Evolutionary conservation across 495 filamentous ascomycete genomes (phyloP).

Genomic region (Hypomontagnella submonticulosa): DNA sequence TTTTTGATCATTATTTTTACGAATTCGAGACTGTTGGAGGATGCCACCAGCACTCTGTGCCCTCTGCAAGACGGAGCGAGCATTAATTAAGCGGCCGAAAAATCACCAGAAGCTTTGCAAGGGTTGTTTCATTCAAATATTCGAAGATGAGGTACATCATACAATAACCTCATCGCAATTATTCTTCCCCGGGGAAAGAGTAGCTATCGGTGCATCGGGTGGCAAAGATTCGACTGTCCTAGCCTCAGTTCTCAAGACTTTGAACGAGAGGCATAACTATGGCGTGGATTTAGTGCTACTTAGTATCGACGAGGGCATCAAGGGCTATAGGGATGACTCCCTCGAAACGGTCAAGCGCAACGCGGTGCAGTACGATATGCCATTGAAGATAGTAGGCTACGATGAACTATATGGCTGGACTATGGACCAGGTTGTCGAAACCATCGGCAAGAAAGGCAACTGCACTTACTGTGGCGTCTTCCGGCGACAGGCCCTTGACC

Average conservation of each 20-base stretch:
- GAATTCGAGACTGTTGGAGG: background rate
- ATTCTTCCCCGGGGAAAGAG: conserved; percentile 84
- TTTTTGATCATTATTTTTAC: background rate
- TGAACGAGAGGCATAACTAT: conserved; percentile 90
- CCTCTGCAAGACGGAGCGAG: conserved; percentile 78
- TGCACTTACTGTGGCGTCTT: conserved; percentile 99
- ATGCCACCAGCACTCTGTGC: conserved; percentile 72
- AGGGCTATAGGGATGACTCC: conserved; percentile 93
- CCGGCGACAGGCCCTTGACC: conserved; percentile 90
- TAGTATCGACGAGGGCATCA: conserved; percentile 97
- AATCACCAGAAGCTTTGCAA: conserved; percentile 93
- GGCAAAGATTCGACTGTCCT: conserved; percentile 98
- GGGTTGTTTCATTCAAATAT: conserved; percentile 82
- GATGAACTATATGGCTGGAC: conserved; percentile 98
- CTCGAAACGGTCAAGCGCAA: conserved; percentile 97
- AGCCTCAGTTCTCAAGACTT: conserved; percentile 90
- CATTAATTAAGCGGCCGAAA: conserved; percentile 92
- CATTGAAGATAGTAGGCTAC: conserved; percentile 90
- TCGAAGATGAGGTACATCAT: conserved; percentile 93
- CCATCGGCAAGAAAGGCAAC: conserved; percentile 97
- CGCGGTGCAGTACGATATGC: conserved; percentile 88
- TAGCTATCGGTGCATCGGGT: conserved; percentile 95
- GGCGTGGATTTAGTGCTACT: conserved; percentile 86
- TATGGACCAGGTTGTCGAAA: conserved; percentile 97
- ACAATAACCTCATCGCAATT: conserved; percentile 83